Evolutionary conservation across 108 stramenopile genomes (phyloP).

Genomic region (Skeletonema costatum): DNA sequence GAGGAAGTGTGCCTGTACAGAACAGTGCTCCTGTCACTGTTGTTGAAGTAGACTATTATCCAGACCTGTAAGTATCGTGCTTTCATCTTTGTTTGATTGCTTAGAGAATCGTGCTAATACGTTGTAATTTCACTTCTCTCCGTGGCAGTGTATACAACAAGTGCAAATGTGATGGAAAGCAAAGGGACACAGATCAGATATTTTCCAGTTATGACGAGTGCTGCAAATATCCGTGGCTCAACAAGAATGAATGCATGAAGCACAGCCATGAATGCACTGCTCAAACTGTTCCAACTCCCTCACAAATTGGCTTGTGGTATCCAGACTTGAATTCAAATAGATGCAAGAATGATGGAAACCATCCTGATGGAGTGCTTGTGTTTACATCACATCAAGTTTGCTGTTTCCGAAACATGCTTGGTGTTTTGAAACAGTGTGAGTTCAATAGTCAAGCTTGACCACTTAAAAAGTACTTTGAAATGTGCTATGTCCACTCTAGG

Average conservation of each 20-base stretch:
- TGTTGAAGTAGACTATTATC: not conserved
- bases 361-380: conserved; percentile 1
- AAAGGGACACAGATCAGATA: not conserved
- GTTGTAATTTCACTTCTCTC: not conserved
- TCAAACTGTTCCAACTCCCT: not conserved
- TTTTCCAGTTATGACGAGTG: not conserved
- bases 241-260: not conserved
- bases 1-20: not conserved
- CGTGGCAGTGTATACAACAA: not conserved
- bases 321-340: conserved; percentile 7
- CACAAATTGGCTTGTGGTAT: not conserved
- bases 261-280: not conserved
- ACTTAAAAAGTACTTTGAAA: not conserved
- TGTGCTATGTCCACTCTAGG: no score
- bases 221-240: not conserved
- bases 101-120: not conserved
- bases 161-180: not conserved
- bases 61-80: not conserved
- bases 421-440: not conserved
- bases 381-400: not conserved
- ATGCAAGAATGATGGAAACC: conserved; percentile 26
- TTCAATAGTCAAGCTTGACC: not conserved
- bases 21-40: not conserved
- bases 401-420: not conserved
- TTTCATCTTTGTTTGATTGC: not conserved